A percentile compares a stretch with the other conserved stretches of the same genome.
Conservation (phyloP, 1,139 yeast species). For the Scheffersomyces quercinus region DNA sequence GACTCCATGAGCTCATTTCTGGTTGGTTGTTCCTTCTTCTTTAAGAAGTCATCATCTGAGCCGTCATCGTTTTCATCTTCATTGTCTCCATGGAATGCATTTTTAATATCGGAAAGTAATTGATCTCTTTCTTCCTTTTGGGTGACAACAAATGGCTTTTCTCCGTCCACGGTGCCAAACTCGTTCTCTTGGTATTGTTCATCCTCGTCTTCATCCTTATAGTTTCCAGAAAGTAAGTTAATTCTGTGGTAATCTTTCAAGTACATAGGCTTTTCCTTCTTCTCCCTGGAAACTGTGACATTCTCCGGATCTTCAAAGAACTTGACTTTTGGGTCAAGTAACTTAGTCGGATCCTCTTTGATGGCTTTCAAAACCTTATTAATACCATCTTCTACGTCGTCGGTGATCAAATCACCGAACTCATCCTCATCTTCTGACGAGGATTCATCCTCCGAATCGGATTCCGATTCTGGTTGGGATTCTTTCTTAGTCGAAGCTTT, state of each 20-base stretch:
- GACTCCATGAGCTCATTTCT: slow-evolving; percentile 11
- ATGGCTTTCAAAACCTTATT: slow-evolving; percentile 70
- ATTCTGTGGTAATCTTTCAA: slow-evolving; percentile 91
- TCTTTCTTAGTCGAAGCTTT: slow-evolving; percentile 8
- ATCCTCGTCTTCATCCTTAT: slow-evolving; percentile 50
- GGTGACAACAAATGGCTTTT: slow-evolving; percentile 68
- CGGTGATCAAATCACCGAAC: slow-evolving; percentile 83
- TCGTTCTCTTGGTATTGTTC: slow-evolving; percentile 31
- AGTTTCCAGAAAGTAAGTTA: slow-evolving; percentile 66
- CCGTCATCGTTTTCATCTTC: slow-evolving; percentile 43
- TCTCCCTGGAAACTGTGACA: slow-evolving; percentile 16
- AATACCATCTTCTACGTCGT: slow-evolving; percentile 80
- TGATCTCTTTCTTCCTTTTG: slow-evolving; percentile 75
- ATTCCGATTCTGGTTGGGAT: slow-evolving; percentile 6
- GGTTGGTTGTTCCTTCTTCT: slow-evolving; percentile 45
- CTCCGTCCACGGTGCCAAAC: slow-evolving; percentile 53
- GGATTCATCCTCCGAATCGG: slow-evolving; percentile 26
- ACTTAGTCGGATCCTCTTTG: slow-evolving; percentile 59
- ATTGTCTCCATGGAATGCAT: slow-evolving; percentile 55
- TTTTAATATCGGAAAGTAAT: slow-evolving; percentile 72
- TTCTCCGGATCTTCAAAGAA: slow-evolving; percentile 70
- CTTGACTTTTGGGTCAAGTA: slow-evolving; percentile 65
- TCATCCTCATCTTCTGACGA: slow-evolving; percentile 86
- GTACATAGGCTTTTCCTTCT: slow-evolving; percentile 74
- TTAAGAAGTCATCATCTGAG: slow-evolving; percentile 52